Evolutionary conservation across 2,329 filamentous ascomycete species (phyloP).

Genomic region (Dactylella cylindrospora): DNA sequence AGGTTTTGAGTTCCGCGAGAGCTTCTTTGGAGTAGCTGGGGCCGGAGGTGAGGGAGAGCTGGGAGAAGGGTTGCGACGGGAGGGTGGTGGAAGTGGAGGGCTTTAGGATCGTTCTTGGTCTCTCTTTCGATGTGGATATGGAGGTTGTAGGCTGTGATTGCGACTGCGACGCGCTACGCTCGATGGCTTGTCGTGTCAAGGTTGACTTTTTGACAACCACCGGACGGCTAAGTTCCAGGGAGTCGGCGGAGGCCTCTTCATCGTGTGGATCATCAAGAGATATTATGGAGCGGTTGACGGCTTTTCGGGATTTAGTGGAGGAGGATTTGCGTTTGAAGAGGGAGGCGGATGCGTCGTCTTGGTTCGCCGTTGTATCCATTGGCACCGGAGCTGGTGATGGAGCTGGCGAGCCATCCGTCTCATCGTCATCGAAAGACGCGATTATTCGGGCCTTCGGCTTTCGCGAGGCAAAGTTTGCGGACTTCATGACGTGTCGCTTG

Average conservation of each 20-base stretch:
- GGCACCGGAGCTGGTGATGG: not conserved
- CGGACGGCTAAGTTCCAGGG: slow-evolving; percentile 13
- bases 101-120: slow-evolving; percentile 30
- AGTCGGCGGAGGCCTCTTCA: slow-evolving; percentile 5
- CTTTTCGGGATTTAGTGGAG: slow-evolving; percentile 31
- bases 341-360: slow-evolving; percentile 8
- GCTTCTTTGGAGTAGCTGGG: slow-evolving; percentile 36
- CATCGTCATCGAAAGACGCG: slow-evolving; percentile 30
- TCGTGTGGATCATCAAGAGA: slow-evolving; percentile 31
- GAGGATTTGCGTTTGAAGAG: slow-evolving; percentile 39
- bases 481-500: slow-evolving; percentile 40
- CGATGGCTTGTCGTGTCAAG: slow-evolving; percentile 23
- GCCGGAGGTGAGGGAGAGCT: slow-evolving; percentile 34
- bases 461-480: slow-evolving; percentile 30
- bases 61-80: slow-evolving; percentile 35
- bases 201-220: slow-evolving; percentile 38
- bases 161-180: slow-evolving; percentile 23
- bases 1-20: slow-evolving; percentile 32
- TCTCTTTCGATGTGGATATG: slow-evolving; percentile 15
- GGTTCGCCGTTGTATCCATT: not conserved
- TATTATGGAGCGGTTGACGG: slow-evolving; percentile 13
- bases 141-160: not conserved
- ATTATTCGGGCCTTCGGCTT: slow-evolving; percentile 42
- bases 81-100: slow-evolving; percentile 2
- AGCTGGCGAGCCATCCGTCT: not conserved